Base-by-base conservation (phyloP, 371 early-diverging fungal species). In the Circinella minor region DNA sequence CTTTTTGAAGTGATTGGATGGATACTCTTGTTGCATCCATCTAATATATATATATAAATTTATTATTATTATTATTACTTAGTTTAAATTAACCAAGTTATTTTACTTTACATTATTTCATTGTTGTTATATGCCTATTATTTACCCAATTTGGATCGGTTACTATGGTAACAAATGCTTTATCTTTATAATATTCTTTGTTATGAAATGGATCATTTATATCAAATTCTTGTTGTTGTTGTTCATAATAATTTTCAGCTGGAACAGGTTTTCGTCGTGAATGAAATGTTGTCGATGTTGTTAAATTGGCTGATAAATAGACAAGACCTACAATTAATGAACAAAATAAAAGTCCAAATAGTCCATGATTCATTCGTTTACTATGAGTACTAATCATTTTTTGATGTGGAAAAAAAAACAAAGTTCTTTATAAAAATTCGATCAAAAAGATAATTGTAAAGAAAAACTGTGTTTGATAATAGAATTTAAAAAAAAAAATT, bases 1-100 rank as follows among this genome's bases (percentile, higher is more conserved):
- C 3, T 38, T 54, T 17, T 17, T 71, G 65, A 17, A 79, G 61
- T 0, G 79, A 76, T 66, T 76, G 74, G 11, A 79, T 37, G 4
- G 77, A 72, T 11, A 76, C 74, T 43, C 70, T 46, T 8, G 72
- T 57, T n/a, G 79, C 61, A 48, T 76, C 71, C 27, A 75, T 65
- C 79, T 57, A 17, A 37, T 34, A 36, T 49, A 47, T 47, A 55
- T 65, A 34, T 15, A 15, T 10, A 15, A 4, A 38, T 61, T 36
- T 39, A 14, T 37, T 17, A 39, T 60, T 3, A 39, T 38, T 0
- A 13, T 37, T 38, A 9, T 37, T 17, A 10, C 4, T 37, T 36
- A 10, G 14, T 34, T 39, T 39, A n/a, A n/a, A n/a, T n/a, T n/a
- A n/a, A n/a, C n/a, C n/a, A n/a, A n/a, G 39, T 39, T 39, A 39